Percentiles rank a stretch among this genome's conserved stretches.
Evolutionary conservation across 192 early-diverging fungal genomes (phyloP).

Genomic region (Coemansia biformis): DNA sequence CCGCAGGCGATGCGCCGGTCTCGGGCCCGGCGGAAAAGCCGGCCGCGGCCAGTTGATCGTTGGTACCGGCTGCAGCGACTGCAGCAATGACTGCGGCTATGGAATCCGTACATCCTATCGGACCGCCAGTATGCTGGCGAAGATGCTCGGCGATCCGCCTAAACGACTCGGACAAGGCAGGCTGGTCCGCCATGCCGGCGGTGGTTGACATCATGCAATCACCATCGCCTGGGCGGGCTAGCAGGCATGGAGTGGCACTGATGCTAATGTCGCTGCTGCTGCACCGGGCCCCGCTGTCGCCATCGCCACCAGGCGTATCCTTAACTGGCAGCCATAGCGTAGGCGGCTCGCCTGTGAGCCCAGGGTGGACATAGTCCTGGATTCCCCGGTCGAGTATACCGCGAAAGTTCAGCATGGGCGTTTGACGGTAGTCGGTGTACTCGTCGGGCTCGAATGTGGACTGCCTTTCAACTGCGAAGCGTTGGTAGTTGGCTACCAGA

Average conservation of each 20-base stretch:
- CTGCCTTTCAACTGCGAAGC: slow-evolving; percentile 41
- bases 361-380: slow-evolving; percentile 62
- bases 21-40: not conserved
- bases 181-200: not conserved
- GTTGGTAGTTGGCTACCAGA: slow-evolving; percentile 43
- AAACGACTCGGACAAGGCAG: slow-evolving; percentile 9
- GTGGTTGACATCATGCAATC: not conserved
- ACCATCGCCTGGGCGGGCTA: too few relatives aligned
- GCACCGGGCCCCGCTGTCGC: too few relatives aligned
- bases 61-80: not conserved
- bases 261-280: not conserved
- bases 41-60: not conserved
- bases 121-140: not conserved
- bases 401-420: slow-evolving; percentile 67
- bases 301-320: too few relatives aligned
- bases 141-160: slow-evolving; percentile 1
- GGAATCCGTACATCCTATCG: slow-evolving; percentile 4
- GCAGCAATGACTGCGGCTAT: slow-evolving; percentile 3
- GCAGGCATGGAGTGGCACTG: too few relatives aligned
- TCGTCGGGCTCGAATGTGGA: slow-evolving; percentile 38
- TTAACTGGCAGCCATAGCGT: slow-evolving; percentile 66
- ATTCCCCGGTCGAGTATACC: slow-evolving; percentile 74
- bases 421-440: slow-evolving; percentile 64
- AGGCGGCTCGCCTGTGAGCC: slow-evolving; percentile 61
- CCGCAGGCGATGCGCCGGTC: not conserved